Conservation (phyloP, 140 eudicot genomes). For the Cichorium intybus region DNA sequence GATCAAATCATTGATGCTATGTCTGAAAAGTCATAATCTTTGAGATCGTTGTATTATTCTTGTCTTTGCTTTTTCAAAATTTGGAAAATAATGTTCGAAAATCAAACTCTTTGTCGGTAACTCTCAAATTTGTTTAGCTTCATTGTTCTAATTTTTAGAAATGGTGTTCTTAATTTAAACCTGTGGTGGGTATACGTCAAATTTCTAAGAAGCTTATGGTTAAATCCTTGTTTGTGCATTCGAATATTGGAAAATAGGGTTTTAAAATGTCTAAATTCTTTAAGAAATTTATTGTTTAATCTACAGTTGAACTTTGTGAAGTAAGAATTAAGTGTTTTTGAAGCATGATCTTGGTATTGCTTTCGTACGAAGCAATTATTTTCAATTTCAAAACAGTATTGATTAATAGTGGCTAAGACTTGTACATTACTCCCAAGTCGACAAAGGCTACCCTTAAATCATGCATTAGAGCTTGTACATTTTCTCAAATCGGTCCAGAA, state of each 20-base stretch:
- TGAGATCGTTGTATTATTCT: not conserved
- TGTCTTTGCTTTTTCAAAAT: not conserved
- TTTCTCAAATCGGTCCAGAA: not conserved
- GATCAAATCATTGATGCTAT: constrained; percentile 8
- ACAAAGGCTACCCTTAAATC: not conserved
- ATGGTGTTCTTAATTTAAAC: constrained; percentile 7
- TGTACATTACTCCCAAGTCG: constrained; percentile 7
- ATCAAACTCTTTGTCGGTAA: not conserved
- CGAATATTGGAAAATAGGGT: not conserved
- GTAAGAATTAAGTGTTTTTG: constrained; percentile 18
- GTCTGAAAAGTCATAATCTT: not conserved
- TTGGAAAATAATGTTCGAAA: not conserved
- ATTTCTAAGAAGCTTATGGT: not conserved
- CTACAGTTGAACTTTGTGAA: constrained; percentile 3
- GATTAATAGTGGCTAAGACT: not conserved
- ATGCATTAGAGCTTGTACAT: not conserved
- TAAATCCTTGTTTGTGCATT: constrained; percentile 5
- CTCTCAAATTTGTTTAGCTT: not conserved
- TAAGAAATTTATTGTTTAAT: not conserved
- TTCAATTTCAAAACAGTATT: constrained; percentile 8
- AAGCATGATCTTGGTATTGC: constrained; percentile 26
- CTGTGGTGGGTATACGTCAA: constrained; percentile 8
- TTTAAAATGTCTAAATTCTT: constrained; percentile 3
- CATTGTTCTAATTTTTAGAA: constrained; percentile 2
- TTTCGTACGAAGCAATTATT: constrained; percentile 21